Percentiles rank a stretch among this genome's conserved stretches.
Evolutionary conservation across 768 basidiomycete genomes (phyloP).

Genomic region (Vararia minispora): DNA sequence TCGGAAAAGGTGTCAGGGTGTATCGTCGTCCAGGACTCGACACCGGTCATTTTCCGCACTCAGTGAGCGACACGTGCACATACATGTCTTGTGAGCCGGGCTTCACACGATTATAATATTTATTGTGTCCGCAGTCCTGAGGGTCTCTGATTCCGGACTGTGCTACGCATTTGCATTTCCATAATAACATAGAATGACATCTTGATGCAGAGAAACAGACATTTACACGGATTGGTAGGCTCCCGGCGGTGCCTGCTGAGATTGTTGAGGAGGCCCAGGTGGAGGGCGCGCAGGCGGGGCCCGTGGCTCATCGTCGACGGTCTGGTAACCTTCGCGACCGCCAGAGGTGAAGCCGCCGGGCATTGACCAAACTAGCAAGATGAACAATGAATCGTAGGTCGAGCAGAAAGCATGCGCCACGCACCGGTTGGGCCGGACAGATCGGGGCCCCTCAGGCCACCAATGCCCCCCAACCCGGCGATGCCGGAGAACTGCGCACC

Average conservation of each 20-base stretch:
- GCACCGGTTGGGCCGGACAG: conserved; percentile 24
- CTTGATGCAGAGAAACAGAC: neutral
- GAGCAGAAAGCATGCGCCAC: neutral
- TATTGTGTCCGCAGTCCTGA: no score
- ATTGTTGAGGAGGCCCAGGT: conserved; percentile 10
- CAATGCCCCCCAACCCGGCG: no score
- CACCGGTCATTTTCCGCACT: no score
- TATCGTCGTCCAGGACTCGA: no score
- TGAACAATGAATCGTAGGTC: neutral
- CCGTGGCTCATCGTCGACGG: conserved; percentile 22
- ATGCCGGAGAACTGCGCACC: conserved; percentile 24
- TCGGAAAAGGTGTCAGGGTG: conserved; percentile 19
- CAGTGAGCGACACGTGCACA: no score
- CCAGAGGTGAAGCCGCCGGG: conserved; percentile 29
- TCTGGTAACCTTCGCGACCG: conserved; percentile 26
- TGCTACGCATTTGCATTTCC: no score
- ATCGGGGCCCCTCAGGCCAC: conserved; percentile 22
- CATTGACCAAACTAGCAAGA: conserved; percentile 30
- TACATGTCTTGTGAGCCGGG: no score
- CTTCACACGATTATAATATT: no score
- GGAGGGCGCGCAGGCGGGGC: conserved; percentile 15
- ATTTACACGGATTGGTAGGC: conserved; percentile 24
- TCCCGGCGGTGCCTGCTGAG: conserved; percentile 19
- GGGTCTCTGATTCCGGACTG: no score
- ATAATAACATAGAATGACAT: neutral